A percentile compares a stretch with the other conserved stretches of the same genome.
Evolutionary conservation across 2,329 filamentous ascomycete species (phyloP).

Genomic region (Stenocarpella maydis): DNA sequence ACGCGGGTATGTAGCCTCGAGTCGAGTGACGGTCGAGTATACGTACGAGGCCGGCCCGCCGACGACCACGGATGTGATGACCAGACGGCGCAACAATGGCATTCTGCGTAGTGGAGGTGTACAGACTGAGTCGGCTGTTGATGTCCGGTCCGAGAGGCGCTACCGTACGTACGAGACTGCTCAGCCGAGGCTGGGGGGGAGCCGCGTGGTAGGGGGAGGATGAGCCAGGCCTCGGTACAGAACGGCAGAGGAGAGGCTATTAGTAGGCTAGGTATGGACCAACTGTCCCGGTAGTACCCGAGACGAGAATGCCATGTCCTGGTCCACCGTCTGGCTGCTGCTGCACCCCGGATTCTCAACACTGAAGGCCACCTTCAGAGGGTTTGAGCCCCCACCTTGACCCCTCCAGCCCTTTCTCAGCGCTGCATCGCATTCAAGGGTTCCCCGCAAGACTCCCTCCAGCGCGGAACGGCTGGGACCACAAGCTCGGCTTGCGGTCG

Average conservation of each 20-base stretch:
- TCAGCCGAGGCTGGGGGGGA: conserved; percentile 16
- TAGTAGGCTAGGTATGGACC: too few relatives aligned
- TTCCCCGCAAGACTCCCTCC: conserved; percentile 29
- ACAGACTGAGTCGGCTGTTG: background rate
- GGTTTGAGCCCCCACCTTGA: conserved; percentile 3
- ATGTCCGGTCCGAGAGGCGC: background rate
- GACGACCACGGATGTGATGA: conserved; percentile 16
- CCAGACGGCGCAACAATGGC: conserved; percentile 9
- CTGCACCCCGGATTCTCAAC: conserved; percentile 18
- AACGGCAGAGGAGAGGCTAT: background rate
- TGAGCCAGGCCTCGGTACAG: conserved; percentile 4
- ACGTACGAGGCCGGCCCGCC: conserved; percentile 23
- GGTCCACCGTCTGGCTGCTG: background rate
- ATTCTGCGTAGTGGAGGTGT: background rate
- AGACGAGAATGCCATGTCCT: background rate
- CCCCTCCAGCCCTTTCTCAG: background rate
- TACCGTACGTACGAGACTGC: background rate
- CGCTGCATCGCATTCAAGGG: background rate
- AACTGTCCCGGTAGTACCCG: conserved; percentile 18
- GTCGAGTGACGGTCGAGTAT: conserved; percentile 3
- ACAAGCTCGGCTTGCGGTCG: conserved; percentile 36
- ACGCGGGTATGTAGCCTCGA: conserved; percentile 24
- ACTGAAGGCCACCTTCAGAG: too few relatives aligned
- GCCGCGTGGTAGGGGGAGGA: conserved; percentile 8
- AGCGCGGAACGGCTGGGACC: conserved; percentile 19